phyloP scores from a whole-genome alignment of 441 rosid species.

The Arabidopsis lyrata region DNA sequence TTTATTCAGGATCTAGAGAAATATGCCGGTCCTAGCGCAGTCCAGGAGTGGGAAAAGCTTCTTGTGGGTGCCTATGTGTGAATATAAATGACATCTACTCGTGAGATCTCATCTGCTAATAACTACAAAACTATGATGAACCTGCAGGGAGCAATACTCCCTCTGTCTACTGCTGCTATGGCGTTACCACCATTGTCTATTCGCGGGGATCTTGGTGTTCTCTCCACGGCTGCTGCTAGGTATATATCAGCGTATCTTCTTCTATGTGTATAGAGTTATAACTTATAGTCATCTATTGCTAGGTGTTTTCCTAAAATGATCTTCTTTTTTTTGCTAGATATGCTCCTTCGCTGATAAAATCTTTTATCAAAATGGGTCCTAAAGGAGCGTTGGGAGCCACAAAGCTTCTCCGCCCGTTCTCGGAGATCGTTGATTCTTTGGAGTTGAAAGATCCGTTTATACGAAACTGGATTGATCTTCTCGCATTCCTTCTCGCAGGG shows the following conservation, averaged over 20 bases:
- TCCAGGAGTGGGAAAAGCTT: conserved; percentile 87
- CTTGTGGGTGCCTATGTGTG: conserved; percentile 57
- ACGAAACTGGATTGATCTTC: conserved; percentile 93
- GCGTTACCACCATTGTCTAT: conserved; percentile 91
- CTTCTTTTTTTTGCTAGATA: conserved; percentile 40
- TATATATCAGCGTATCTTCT: not conserved
- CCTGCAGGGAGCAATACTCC: conserved; percentile 89
- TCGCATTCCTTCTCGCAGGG: conserved; percentile 94
- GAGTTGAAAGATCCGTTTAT: conserved; percentile 81
- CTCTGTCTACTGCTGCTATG: conserved; percentile 90
- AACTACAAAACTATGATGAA: conserved; percentile 31
- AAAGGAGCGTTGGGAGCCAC: conserved; percentile 84
- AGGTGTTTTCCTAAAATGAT: not conserved
- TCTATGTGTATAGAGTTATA: not conserved
- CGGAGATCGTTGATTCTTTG: conserved; percentile 79
- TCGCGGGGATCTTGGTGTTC: conserved; percentile 85
- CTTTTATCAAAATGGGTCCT: conserved; percentile 88
- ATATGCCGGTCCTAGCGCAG: conserved; percentile 80
- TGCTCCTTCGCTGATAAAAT: conserved; percentile 84
- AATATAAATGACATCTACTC: conserved; percentile 33
- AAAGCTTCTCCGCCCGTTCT: conserved; percentile 90
- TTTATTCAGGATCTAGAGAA: conserved; percentile 77
- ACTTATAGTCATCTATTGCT: not conserved
- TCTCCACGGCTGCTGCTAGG: conserved; percentile 90
- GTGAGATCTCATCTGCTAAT: conserved; percentile 39